Evolutionary conservation across 148 eudicot genomes (phyloP).

Genomic region (Pouteria glomerata): DNA sequence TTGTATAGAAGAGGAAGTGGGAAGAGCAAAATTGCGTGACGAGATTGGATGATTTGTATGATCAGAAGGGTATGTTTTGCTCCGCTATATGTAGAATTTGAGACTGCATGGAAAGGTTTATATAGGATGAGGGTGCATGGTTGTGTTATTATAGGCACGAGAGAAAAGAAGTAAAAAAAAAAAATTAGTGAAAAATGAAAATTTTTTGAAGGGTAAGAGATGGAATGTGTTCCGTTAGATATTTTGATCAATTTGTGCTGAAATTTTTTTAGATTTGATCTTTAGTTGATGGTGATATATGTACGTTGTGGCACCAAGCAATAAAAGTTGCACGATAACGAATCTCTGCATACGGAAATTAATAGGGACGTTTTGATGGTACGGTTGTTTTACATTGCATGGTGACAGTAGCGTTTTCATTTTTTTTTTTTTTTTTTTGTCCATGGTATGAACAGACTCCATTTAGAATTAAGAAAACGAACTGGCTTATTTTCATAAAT

Average conservation of each 20-base stretch:
- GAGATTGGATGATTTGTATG: background rate
- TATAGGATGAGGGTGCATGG: constrained; percentile 14
- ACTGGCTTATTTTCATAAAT: no score
- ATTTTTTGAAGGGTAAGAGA: background rate
- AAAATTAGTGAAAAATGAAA: background rate
- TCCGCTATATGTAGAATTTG: constrained; percentile 2
- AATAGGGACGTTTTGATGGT: background rate
- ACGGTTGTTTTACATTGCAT: background rate
- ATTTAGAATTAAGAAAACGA: no score
- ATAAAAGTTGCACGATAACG: background rate
- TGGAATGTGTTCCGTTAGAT: background rate
- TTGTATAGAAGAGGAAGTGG: background rate
- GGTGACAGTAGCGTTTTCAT: no score
- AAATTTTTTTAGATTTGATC: background rate
- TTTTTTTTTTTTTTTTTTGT: no score
- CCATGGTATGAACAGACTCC: no score
- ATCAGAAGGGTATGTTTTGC: background rate
- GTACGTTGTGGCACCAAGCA: background rate
- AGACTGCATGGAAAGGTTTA: background rate
- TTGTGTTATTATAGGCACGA: no score
- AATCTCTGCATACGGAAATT: constrained; percentile 7
- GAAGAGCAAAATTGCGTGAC: background rate
- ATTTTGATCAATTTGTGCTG: background rate
- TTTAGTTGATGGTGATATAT: background rate
- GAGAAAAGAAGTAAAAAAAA: background rate